phyloP scores from a whole-genome alignment of 306 rosid species.

The Cucumis hystrix region DNA sequence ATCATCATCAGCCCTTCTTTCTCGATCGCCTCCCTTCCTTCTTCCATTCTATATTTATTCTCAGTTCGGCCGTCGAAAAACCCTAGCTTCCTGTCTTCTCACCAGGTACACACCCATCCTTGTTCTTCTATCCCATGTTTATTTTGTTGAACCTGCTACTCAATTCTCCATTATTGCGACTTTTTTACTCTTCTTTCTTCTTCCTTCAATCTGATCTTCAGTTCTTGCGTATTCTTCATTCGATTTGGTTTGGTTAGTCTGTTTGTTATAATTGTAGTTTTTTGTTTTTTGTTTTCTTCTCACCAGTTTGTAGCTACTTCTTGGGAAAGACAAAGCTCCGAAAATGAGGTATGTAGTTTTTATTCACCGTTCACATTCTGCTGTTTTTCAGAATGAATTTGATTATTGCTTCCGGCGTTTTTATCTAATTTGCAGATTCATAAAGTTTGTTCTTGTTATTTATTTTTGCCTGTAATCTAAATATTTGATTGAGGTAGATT shows the following conservation, averaged over 20 bases:
- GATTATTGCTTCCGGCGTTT: not conserved
- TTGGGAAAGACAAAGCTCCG: constrained; percentile 1
- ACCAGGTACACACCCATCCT: not conserved
- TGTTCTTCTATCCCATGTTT: not conserved
- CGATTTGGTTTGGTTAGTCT: not conserved
- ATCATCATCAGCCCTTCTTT: not conserved
- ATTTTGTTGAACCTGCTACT: not conserved
- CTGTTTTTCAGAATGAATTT: not conserved
- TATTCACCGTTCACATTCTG: too few relatives aligned
- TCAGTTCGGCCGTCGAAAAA: not conserved
- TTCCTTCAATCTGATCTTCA: not conserved
- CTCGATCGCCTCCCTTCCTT: not conserved
- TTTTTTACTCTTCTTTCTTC: not conserved
- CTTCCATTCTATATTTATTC: not conserved
- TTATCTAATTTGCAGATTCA: not conserved
- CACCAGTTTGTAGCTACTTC: constrained; percentile 11
- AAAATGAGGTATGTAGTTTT: constrained; percentile 32
- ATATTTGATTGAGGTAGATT: not conserved
- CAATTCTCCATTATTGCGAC: not conserved
- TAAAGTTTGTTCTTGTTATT: not conserved
- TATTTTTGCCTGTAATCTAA: not conserved
- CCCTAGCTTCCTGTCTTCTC: constrained; percentile 1
- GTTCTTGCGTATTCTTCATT: not conserved
- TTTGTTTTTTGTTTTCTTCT: not conserved
- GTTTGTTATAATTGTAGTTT: not conserved